Conservation (phyloP, 179 eudicot species). For the Patellifolia procumbens region DNA sequence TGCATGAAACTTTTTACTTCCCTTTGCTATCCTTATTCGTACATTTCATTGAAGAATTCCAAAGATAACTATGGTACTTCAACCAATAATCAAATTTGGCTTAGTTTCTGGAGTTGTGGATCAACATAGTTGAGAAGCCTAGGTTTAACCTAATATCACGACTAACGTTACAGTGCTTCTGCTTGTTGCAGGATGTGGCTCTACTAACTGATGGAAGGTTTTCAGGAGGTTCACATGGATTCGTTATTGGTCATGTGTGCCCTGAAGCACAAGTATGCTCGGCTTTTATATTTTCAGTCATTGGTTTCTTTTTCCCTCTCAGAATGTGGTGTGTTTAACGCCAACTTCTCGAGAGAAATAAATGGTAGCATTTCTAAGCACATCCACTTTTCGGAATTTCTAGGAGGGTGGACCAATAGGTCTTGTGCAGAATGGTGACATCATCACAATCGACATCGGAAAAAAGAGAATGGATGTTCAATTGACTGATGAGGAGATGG, state of each 20-base stretch:
- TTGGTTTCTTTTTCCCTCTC: not conserved
- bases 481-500: conserved; percentile 60
- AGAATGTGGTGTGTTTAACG: not conserved
- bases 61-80: too few species aligned
- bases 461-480: conserved; percentile 77
- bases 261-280: conserved; percentile 88
- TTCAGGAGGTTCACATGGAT: conserved; percentile 98
- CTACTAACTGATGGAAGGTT: conserved; percentile 95
- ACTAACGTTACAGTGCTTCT: not conserved
- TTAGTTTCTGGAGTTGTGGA: too few species aligned
- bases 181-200: conserved; percentile 73
- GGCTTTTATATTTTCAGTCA: not conserved
- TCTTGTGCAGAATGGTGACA: conserved; percentile 74
- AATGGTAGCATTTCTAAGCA: not conserved
- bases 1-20: too few species aligned
- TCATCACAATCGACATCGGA: conserved; percentile 67
- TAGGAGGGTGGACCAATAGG: conserved; percentile 99
- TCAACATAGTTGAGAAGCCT: not conserved
- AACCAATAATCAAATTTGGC: too few species aligned
- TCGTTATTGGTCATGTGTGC: conserved; percentile 92
- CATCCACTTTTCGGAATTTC: conserved; percentile 11
- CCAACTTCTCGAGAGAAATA: not conserved
- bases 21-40: too few species aligned
- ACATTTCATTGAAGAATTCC: too few species aligned
- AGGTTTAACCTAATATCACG: not conserved